Evolutionary conservation across 2,329 filamentous ascomycete species (phyloP), one percentile per base, ranked within the genome.

Genomic region (Penicillium sp.): DNA sequence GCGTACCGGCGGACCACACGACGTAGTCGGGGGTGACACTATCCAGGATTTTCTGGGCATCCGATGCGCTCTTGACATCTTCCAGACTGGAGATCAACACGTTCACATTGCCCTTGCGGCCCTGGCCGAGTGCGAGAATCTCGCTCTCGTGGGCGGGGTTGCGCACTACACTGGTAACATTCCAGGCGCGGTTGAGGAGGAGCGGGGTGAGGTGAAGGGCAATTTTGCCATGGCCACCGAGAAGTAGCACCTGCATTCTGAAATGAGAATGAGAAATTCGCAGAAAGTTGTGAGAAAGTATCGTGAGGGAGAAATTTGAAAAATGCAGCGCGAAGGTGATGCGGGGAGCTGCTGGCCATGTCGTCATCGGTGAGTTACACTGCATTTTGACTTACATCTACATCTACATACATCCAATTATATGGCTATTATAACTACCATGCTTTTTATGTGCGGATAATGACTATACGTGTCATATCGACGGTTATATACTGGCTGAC

Each of bases 211-310:
- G 81, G 39, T 87, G 76, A 54, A 90, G 84, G 61, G 90, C 84
- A 55, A 94, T 75, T 71, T 92, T 91, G 76, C 91, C 91, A 77
- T 92, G 90, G 66, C 90, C 91, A 67, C 90, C 90, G 59, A 94
- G 83, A 61, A 94, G 75, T 56, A 92, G 85, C 55, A 92, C 84
- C 79, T 72, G 77, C 68, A 71, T 71, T 52, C 50, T 69, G 51
- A 19, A 21, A 4, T 40, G 13, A 37, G 5, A 21, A 4, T 40
- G 13, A 37, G 5, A 8, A 6, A 14, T 33, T 44, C 29, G 5
- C 5, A 26, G 39, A 5, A 18, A 16, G 39, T 4, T 26, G 10
- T 26, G 21, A 33, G 3, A 18, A 18, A 28, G 39, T 28, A 11
- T 43, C 6, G 21, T 14, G n/a, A 1, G 10, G 23, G 36, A 39